phyloP scores from a whole-genome alignment of 2,329 filamentous ascomycete species.

The Bipolaris gigantea region DNA sequence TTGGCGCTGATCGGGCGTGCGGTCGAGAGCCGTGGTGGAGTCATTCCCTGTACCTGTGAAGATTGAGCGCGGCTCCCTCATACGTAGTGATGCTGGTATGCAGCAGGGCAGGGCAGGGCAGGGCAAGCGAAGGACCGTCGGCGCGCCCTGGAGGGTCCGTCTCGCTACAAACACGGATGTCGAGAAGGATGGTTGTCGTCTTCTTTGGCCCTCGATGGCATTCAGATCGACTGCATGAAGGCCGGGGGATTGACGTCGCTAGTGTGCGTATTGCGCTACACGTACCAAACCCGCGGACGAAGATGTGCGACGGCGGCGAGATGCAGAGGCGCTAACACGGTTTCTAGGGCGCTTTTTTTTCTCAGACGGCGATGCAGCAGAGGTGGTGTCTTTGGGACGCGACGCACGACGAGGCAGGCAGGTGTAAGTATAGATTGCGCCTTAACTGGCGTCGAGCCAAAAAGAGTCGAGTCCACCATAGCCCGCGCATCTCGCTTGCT shows the following conservation, averaged over 20 bases:
- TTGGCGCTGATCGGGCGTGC: background rate
- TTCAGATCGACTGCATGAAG: conserved; percentile 3
- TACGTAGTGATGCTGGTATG: conserved; percentile 14
- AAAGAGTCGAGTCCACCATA: background rate
- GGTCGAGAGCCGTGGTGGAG: conserved; percentile 13
- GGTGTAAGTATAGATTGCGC: background rate
- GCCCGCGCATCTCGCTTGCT: background rate
- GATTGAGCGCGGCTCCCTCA: conserved; percentile 22
- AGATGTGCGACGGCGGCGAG: background rate
- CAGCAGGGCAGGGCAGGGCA: conserved; percentile 3
- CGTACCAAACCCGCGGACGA: background rate
- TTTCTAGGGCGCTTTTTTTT: background rate
- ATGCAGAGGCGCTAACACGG: background rate
- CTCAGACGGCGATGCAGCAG: background rate
- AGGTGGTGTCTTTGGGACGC: background rate
- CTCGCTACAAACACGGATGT: conserved; percentile 13
- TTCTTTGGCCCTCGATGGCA: conserved; percentile 1
- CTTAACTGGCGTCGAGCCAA: background rate
- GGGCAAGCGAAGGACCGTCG: conserved; percentile 13
- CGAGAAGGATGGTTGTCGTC: conserved; percentile 8
- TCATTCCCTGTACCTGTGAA: conserved; percentile 21
- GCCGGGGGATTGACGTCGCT: conserved; percentile 3
- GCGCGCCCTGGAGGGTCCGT: conserved; percentile 19
- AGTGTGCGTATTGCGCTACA: conserved; percentile 3
- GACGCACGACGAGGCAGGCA: background rate